phyloP scores from a whole-genome alignment of 305 asterid species.

The Striga hermonthica region DNA sequence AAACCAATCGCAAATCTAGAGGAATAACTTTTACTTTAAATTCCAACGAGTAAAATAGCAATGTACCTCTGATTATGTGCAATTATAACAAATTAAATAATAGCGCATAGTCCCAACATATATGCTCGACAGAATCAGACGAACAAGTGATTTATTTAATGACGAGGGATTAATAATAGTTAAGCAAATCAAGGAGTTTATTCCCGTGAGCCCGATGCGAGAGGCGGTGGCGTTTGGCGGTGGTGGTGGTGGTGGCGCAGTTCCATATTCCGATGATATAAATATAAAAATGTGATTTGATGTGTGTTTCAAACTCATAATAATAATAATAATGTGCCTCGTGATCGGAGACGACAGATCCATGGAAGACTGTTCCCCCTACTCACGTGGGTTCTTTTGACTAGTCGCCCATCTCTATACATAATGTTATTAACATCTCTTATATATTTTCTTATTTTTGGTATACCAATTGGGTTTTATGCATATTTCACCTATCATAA shows the following conservation, averaged over 20 bases:
- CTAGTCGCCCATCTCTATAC: slow-evolving; percentile 10
- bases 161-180: neutral
- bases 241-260: slow-evolving; percentile 7
- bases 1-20: slow-evolving; percentile 34
- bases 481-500: too few relatives aligned
- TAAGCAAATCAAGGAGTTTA: slow-evolving; percentile 32
- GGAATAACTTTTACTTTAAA: slow-evolving; percentile 21
- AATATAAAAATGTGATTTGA: slow-evolving; percentile 41
- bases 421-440: too few relatives aligned
- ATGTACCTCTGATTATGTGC: neutral
- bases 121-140: slow-evolving; percentile 35
- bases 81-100: slow-evolving; percentile 28
- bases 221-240: slow-evolving; percentile 34
- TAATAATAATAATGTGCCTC: slow-evolving; percentile 46
- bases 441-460: too few relatives aligned
- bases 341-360: slow-evolving; percentile 81
- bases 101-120: slow-evolving; percentile 41
- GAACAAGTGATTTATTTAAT: slow-evolving; percentile 17
- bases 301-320: slow-evolving; percentile 8
- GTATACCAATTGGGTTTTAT: too few relatives aligned
- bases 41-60: neutral
- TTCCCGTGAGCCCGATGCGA: slow-evolving; percentile 41
- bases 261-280: slow-evolving; percentile 42
- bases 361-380: slow-evolving; percentile 67
- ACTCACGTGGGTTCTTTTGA: slow-evolving; percentile 75